These are phyloP conservation scores for Hanseniaspora gamundiae DNA, from an alignment of 1,139 yeast species.

Conservation along the genomic window DNA sequence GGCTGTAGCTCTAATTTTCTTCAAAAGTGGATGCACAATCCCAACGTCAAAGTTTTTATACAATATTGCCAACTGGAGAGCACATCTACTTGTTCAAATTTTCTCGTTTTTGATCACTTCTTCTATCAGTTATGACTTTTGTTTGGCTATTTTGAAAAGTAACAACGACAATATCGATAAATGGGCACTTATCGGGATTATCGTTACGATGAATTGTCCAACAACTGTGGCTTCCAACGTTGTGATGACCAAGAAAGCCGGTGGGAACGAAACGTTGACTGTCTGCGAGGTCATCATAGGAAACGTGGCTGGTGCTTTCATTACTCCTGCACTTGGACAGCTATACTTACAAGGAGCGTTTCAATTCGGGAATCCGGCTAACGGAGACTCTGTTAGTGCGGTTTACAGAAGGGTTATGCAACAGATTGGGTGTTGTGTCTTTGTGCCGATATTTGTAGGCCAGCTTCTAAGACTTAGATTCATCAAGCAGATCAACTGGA, in stretches of 20 bases:
- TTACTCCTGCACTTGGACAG: slow-evolving; percentile 76
- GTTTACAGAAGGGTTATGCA: slow-evolving; percentile 71
- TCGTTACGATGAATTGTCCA: slow-evolving; percentile 78
- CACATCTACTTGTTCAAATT: slow-evolving; percentile 58
- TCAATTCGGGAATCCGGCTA: slow-evolving; percentile 74
- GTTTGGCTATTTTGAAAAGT: slow-evolving; percentile 51
- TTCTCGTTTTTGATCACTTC: slow-evolving; percentile 67
- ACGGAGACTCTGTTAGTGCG: slow-evolving; percentile 35
- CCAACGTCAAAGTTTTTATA: slow-evolving; percentile 44
- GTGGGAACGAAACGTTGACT: slow-evolving; percentile 69
- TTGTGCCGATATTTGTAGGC: slow-evolving; percentile 80
- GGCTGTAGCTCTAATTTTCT: slow-evolving; percentile 75
- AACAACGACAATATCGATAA: slow-evolving; percentile 46
- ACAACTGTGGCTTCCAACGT: slow-evolving; percentile 87
- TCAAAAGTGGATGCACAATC: slow-evolving; percentile 72
- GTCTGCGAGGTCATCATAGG: slow-evolving; percentile 80
- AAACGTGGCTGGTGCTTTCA: slow-evolving; percentile 70
- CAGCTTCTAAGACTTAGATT: slow-evolving; percentile 63
- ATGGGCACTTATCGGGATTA: slow-evolving; percentile 68
- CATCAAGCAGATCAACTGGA: slow-evolving; percentile 54
- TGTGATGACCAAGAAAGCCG: slow-evolving; percentile 77
- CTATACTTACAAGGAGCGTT: slow-evolving; percentile 49
- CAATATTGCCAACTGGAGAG: slow-evolving; percentile 67
- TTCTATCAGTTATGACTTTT: slow-evolving; percentile 63
- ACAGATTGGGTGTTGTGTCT: slow-evolving; percentile 72